Conservation (phyloP, 163 green algal genomes). For the Chlamydomonas reinhardtii region DNA sequence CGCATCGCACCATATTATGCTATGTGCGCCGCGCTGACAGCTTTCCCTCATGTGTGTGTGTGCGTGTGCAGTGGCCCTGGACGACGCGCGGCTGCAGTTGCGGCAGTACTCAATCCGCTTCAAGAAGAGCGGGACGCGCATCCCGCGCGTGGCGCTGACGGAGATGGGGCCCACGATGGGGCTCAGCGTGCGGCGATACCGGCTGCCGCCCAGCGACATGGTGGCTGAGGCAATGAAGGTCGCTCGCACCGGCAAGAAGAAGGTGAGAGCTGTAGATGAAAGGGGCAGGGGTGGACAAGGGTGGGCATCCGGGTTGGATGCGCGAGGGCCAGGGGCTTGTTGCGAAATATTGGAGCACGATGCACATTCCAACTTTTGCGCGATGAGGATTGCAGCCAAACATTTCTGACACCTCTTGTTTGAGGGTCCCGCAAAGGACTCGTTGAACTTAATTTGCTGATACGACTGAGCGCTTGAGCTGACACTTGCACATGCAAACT, state of each 20-base stretch:
- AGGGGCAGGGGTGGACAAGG: neutral
- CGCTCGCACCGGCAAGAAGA: conserved; percentile 86
- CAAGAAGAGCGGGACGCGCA: conserved; percentile 89
- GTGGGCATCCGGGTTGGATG: too few relatives aligned
- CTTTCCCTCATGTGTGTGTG: too few relatives aligned
- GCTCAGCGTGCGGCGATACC: conserved; percentile 79
- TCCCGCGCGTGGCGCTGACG: conserved; percentile 86
- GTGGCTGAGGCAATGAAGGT: conserved; percentile 88
- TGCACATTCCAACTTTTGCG: neutral
- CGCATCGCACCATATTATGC: too few relatives aligned
- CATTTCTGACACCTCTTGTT: conserved; percentile 75
- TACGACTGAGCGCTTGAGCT: conserved; percentile 27
- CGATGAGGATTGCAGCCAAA: conserved; percentile 61
- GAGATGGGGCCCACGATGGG: conserved; percentile 93
- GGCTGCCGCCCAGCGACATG: conserved; percentile 82
- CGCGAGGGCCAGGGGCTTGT: too few relatives aligned
- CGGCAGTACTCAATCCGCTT: conserved; percentile 92
- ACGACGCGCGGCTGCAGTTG: conserved; percentile 71
- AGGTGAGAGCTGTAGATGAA: conserved; percentile 66
- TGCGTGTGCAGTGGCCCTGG: conserved; percentile 50
- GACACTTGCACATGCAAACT: too few relatives aligned
- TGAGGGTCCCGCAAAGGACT: conserved; percentile 49
- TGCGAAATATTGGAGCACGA: too few relatives aligned
- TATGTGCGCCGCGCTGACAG: too few relatives aligned
- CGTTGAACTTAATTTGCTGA: conserved; percentile 62